Evolutionary conservation across 441 rosid genomes (phyloP), one percentile per base, ranked within the genome.

Genomic region (Hura crepitans): DNA sequence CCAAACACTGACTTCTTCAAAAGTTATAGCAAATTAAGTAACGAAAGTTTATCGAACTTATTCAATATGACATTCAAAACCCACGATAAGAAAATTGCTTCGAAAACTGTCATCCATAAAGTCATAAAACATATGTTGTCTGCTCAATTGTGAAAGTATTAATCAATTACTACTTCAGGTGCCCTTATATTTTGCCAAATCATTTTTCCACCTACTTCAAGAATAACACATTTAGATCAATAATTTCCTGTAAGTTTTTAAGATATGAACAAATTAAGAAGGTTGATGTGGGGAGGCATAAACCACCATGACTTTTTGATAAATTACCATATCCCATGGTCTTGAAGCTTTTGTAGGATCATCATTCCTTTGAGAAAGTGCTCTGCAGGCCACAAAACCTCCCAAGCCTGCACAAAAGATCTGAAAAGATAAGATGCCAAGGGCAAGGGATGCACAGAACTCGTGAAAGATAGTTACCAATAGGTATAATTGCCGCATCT

Each of bases 301-400:
- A 17, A 33, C 50, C 23, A 39, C 46, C 27, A 47, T 58, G 37
- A 43, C 22, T 60, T 37, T n/a, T 66, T 15, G 58, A 65, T 56
- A n/a, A n/a, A 58, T 78, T 85, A 93, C 98, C 62, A 58, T 80
- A 81, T 94, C 97, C 98, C 97, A 94, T 61, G 98, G 98, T 37
- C 98, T 87, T 70, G 98, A 94, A 78, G 98, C 98, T 86, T 79
- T 92, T 71, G 97, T 65, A 15, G 98, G 98, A 81, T 94, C 94
- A 67, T 72, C 71, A 46, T 94, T 94, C 85, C 92, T 88, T 78
- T 92, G 85, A 6, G 98, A 92, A 56, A 94, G 96, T 71, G 97
- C 97, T 65, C 87, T 80, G 81, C 92, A 89, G 60, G 98, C 98
- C 70, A 89, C 87, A 69, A 92, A 94, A 74, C 98, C 98, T 85